Evolutionary conservation across 2,329 filamentous ascomycete genomes (phyloP), one percentile per base, ranked within the genome.

Genomic region (Nemania sp.): DNA sequence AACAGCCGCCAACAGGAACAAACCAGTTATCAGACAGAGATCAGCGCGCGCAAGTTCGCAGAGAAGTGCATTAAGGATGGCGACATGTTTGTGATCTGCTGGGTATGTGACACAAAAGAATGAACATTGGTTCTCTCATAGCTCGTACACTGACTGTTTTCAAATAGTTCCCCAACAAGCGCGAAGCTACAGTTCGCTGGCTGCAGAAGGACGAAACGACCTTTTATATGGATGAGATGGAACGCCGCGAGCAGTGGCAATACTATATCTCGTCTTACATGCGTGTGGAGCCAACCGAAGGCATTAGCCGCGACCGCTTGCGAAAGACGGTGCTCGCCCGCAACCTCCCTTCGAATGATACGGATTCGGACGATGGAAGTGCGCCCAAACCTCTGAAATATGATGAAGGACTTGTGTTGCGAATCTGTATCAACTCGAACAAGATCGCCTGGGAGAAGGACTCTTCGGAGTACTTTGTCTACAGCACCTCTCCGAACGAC

Each of bases 221-320:
- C 0, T 92, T 97, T 74, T 92, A 95, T 68, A 89, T 89, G 71
- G 91, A 96, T 67, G 92, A 97, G 67, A 89, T 97, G 80, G 90
- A 95, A 71, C 85, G 88, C 52, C 88, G 89, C 58, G 88, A 92
- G 64, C 83, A 87, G 40, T 99, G 95, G 95, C 91, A 94, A 69
- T 96, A 96, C 78, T 99, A 99, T 74, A 91, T 97, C 59, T 93
- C 94, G 17, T 92, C 93, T 0, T 98, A 90, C 75, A 90, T 92
- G 67, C 91, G 92, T 65, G 85, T 93, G 21, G 92, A 97, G 71
- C 90, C 91, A 1, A 99, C 95, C 0, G 91, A 95, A 75, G 90
- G 90, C 13, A 83, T 95, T 2, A 79, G 83, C 6, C 81, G 87
- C 51, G 82, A 83, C 5, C 85, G 84, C 49, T 81, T 92, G 69